Evolutionary conservation across 2,329 filamentous ascomycete genomes (phyloP), one percentile per base, ranked within the genome.

Genomic region (Microdochium nivale): DNA sequence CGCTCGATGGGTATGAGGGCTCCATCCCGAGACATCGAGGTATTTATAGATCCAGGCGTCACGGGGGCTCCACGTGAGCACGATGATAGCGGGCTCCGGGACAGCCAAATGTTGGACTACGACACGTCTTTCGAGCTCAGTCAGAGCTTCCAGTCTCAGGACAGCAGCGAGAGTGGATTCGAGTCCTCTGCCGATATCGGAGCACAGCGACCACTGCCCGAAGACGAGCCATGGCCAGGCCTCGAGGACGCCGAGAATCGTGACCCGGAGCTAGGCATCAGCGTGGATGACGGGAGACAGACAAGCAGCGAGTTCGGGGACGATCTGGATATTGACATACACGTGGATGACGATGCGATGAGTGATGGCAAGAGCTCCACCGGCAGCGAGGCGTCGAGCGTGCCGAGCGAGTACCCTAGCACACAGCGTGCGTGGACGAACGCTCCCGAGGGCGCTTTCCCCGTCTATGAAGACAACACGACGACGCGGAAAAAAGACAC

Each of bases 161-260:
- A 53, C 53, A 19, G 49, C 55, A 49, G 48, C 25, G 50, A 63
- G 53, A 58, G 46, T 60, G 61, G 55, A 40, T 44, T 44, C 40
- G 40, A 44, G 3, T 44, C 40, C 5, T 44, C 40, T 5, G 14
- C 8, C 9, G 21, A 44, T 19, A 3, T 13, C 8, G 40, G 19
- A 19, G 40, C n/a, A 21, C 40, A 44, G 40, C 40, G 40, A 21
- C 40, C 40, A 23, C 52, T 52, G 3, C 76, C 76, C 1, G 77
- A 81, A 58, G 80, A 83, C 54, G 75, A 81, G 53, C 72, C 73
- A 2, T 80, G 78, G 77, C 75, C 72, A 0, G 79, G 79, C 9
- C 77, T 82, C 48, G 78, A 81, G 54, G 78, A 80, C 49, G 70
- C 68, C 2, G 79, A 82, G 57, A 80, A 81, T 52, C 62, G 74